These are phyloP conservation scores for Trichoderma virens DNA, from an alignment of 495 filamentous ascomycete genomes.

Conservation along the genomic window DNA sequence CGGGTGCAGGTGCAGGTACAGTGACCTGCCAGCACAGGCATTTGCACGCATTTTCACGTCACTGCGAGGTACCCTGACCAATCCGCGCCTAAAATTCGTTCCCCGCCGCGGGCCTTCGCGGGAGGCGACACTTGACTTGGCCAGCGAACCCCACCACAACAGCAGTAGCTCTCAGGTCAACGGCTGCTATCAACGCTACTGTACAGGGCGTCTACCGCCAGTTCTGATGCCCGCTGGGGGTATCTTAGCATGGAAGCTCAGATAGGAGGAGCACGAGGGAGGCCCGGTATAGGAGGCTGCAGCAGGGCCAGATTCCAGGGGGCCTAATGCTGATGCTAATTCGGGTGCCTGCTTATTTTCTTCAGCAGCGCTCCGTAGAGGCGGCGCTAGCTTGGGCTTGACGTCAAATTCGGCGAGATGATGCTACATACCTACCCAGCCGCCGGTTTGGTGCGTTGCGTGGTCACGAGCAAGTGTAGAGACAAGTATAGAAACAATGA, in stretches of 20 bases:
- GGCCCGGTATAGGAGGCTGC: not conserved
- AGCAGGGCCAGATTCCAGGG: not conserved
- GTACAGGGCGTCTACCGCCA: not conserved
- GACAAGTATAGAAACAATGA: no score
- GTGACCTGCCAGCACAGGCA: not conserved
- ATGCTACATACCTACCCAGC: no score
- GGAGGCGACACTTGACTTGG: not conserved
- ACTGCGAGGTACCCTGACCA: not conserved
- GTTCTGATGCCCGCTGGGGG: not conserved
- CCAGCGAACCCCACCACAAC: not conserved
- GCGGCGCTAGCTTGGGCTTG: not conserved
- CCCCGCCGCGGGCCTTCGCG: not conserved
- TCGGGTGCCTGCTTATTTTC: not conserved
- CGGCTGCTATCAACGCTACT: not conserved
- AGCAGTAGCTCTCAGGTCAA: no score
- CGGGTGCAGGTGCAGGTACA: no score
- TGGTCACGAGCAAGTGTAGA: no score
- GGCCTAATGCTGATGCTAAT: not conserved
- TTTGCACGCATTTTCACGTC: not conserved
- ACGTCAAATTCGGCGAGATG: no score
- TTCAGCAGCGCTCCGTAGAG: not conserved
- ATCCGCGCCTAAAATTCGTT: slow-evolving; percentile 3
- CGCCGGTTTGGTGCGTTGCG: no score
- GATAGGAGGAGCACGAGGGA: no score
- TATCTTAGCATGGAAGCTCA: not conserved